Evolutionary conservation across 75 land plant genomes (phyloP), one percentile per base, ranked within the genome.

Genomic region (Ceratopteris richardii): DNA sequence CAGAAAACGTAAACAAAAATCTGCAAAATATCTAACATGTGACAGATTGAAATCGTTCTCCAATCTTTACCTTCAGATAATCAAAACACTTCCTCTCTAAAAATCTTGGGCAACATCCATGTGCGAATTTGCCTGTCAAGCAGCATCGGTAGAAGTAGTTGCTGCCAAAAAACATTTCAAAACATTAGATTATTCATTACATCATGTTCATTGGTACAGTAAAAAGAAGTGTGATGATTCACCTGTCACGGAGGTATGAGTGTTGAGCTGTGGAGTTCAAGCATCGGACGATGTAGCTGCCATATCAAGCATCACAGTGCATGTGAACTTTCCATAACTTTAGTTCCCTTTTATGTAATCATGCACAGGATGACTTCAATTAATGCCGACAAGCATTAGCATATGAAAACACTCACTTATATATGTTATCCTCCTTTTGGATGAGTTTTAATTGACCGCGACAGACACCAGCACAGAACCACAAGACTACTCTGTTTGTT

Each of bases 381-480:
- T 40, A 14, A 40, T 10, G 14, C 14, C 42, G 42, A 14, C 9
- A 46, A 46, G 2, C 50, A 46, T 3, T 4, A 52, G 16, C 28
- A 2, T 16, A 9, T 57, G 27, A 20, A 21, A 37, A 21, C 14
- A 23, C 70, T 56, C 28, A 73, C 76, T 66, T 61, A 54, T 73
- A 73, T 22, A 73, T 56, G 31, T 73, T 64, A 19, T 63, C 73
- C 42, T 66, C 76, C 52, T 73, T 73, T 39, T 62, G 76, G 29
- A 73, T 65, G 4, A 73, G 65, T n/a, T 53, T 58, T 30, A 73
- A 63, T 46, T 73, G 76, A 36, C 76, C 76, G 29, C 61, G 70
- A 58, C 76, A 73, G 31, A 73, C 76, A 25, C 76, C 76, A 31
- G 76, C 76, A 56, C 76, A 73, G 43, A 73, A 73, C 76, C 76